These are phyloP conservation scores for Stereum hirsutum DNA, from an alignment of 1,284 basidiomycete species.

Conservation along the genomic window DNA sequence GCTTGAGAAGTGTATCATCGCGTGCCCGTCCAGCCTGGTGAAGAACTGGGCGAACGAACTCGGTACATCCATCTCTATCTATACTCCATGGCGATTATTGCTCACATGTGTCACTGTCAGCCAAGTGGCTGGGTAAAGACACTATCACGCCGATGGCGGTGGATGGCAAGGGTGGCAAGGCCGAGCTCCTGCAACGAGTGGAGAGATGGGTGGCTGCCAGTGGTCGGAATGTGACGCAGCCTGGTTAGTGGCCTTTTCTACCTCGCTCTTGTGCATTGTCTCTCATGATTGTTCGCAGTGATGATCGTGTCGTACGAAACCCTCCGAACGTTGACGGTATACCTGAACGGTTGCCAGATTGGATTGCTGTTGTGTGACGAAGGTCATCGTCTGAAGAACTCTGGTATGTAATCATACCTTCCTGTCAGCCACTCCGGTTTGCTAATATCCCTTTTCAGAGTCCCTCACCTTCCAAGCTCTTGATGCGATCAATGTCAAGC, in stretches of 20 bases:
- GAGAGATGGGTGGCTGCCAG: constrained; percentile 80
- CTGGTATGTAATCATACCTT: constrained; percentile 43
- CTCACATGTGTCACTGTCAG: constrained; percentile 26
- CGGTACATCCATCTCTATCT: constrained; percentile 33
- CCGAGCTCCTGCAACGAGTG: constrained; percentile 71
- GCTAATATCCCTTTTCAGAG: constrained; percentile 35
- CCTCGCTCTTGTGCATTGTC: neutral
- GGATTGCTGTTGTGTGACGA: constrained; percentile 94
- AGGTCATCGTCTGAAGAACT: constrained; percentile 96
- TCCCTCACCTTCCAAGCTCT: constrained; percentile 87
- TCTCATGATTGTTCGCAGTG: constrained; percentile 38
- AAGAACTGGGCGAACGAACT: constrained; percentile 99
- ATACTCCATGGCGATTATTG: neutral
- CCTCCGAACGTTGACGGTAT: constrained; percentile 71
- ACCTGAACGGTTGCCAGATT: constrained; percentile 75
- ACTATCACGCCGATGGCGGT: constrained; percentile 76
- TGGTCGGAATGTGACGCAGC: constrained; percentile 83
- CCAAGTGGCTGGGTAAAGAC: constrained; percentile 89
- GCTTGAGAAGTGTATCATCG: constrained; percentile 98
- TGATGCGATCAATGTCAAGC: constrained; percentile 78
- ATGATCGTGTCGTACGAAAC: constrained; percentile 99
- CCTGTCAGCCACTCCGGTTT: neutral
- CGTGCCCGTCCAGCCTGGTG: constrained; percentile 93
- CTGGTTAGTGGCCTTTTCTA: constrained; percentile 47
- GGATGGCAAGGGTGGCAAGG: constrained; percentile 86